Base-by-base conservation (phyloP, 495 filamentous ascomycete species). In the Talaromyces proteolyticus region DNA sequence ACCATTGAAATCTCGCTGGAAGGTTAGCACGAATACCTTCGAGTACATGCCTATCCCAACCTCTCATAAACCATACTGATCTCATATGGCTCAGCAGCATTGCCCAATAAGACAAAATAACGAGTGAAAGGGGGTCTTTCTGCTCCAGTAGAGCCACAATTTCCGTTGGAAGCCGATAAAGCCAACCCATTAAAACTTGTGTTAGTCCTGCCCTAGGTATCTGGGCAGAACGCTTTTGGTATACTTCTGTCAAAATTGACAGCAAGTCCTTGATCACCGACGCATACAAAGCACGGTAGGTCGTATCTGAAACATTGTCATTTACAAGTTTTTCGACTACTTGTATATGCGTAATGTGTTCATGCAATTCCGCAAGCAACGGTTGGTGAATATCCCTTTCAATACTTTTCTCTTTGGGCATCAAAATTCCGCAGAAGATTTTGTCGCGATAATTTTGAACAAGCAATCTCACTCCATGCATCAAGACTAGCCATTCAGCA, bases 401-500 rank as follows among this genome's bases (percentile, higher is more conserved):
- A 1, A 14, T 17, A 1, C 52, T 38, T 7, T 58, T 42, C 1
- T n/a, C 18, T 1, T 50, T 38, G 5, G 62, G 59, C 0, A 47
- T 36, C 5, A 72, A 48, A 14, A 65, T 47, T 3, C 67, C 67
- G 2, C 45, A 61, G 23, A 69, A 72, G 4, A 72, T 57, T 29
- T 61, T 52, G 0, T 26, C 36, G 11, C 47, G 61, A 1, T 58
- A 44, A 5, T 54, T 47, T 7, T 24, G 21, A 1, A 75, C 25
- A 7, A 75, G 68, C 0, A 58, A 55, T 5, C 62, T 63, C 40
- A 77, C 73, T 0, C 73, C 73, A 6, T 62, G 59, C 53, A 77
- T 63, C 16, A 75, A 61, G 10, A 70, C 62, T 4, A 65, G 57
- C 73, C 72, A 77, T 49, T 76, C 70, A 0, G 67, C 57, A 16